Evolutionary conservation across 306 rosid species (phyloP), one percentile per base, ranked within the genome.

Genomic region (Vigna nakashimae): DNA sequence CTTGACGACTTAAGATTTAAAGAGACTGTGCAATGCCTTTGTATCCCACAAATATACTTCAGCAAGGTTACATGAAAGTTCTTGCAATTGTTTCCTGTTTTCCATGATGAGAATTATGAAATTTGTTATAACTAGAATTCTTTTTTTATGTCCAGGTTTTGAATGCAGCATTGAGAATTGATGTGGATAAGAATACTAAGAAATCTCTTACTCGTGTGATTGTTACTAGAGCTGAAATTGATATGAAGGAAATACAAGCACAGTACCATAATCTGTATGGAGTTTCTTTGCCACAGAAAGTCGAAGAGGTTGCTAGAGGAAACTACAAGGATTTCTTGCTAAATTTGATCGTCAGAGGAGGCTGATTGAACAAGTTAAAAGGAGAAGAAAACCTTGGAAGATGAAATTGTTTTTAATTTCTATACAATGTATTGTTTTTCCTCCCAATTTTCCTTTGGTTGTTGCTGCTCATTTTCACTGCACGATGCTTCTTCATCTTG

Each of bases 241-340:
- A 91, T 83, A 87, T 92, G 85, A 91, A 87, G 79, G 87, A 79
- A 55, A 91, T 95, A 74, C 85, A 80, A 68, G 80, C 76, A 12
- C 91, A 92, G 79, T 92, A 79, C 82, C 62, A 91, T 16, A 77
- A 55, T 12, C 53, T 38, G 0, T 85, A 67, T 84, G 97, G 96
- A 74, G 87, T 70, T 85, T 62, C 93, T 38, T 77, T 92, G 46
- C 10, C 83, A 4, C 83, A 86, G 34, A 89, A 86, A 82, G 85
- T 95, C 72, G 96, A 86, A 77, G 88, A 84, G 42, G 69, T 75
- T 6, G 84, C 97, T 34, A 85, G 82, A 70, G 99, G 99, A 43
- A 92, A 80, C 80, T 95, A 86, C 34, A 92, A 91, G 86, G 99
- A 92, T 88, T 87, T 95, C 87, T 86, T 92, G 86, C 85, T 92